Percentiles rank a stretch among this genome's conserved stretches.
Evolutionary conservation across 495 filamentous ascomycete genomes (phyloP).

Genomic region (Penicillium simplicissimum): DNA sequence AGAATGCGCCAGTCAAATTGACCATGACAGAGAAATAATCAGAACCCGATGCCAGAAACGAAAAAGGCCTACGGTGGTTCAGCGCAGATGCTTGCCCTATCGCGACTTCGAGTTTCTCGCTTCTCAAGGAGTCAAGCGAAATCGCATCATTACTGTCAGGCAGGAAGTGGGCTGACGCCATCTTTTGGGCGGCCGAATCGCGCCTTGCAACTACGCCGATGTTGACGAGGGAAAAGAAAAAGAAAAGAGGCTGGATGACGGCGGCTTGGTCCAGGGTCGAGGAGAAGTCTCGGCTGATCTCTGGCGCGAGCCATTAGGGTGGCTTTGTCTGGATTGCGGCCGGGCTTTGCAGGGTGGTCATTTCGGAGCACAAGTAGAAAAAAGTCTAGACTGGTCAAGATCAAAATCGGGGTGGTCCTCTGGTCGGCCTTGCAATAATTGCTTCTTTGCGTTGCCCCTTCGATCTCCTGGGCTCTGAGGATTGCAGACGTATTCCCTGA

Average conservation of each 20-base stretch:
- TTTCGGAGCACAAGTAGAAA: slow-evolving; percentile 29
- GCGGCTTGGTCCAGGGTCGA: background rate
- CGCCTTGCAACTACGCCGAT: background rate
- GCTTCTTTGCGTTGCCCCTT: slow-evolving; percentile 15
- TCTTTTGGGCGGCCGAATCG: slow-evolving; percentile 1
- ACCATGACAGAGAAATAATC: slow-evolving; percentile 9
- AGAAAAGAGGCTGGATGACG: slow-evolving; percentile 1
- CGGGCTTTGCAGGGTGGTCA: slow-evolving; percentile 1
- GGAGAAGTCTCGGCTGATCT: slow-evolving; percentile 7
- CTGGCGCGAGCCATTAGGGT: slow-evolving; percentile 10
- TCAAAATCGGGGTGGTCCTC: slow-evolving; percentile 21
- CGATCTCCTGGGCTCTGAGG: background rate
- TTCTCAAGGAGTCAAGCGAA: background rate
- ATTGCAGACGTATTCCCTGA: background rate
- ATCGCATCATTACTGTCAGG: slow-evolving; percentile 17
- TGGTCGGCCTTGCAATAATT: slow-evolving; percentile 19
- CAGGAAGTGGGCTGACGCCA: slow-evolving; percentile 24
- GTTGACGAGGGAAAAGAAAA: background rate
- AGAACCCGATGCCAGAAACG: background rate
- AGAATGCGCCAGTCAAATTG: slow-evolving; percentile 25
- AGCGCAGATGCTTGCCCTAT: slow-evolving; percentile 10
- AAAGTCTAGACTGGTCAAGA: slow-evolving; percentile 32
- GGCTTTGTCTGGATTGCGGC: slow-evolving; percentile 8
- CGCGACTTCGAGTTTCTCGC: background rate
- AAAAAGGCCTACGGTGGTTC: background rate